These are phyloP conservation scores for Leucosporidium scottii DNA, from an alignment of 768 basidiomycete species.

Conservation along the genomic window DNA sequence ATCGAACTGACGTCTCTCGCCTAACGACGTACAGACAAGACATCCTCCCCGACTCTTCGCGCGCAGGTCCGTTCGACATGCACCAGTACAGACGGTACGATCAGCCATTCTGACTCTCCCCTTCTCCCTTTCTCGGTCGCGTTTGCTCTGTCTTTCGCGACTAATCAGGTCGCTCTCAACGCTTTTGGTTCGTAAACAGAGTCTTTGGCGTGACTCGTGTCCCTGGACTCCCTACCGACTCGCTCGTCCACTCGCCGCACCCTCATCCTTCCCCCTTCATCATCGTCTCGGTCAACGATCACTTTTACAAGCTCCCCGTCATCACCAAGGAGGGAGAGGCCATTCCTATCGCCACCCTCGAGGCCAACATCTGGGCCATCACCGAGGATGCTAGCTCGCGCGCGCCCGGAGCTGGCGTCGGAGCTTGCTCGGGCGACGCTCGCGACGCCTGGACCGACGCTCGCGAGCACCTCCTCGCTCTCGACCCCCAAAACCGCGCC, in stretches of 20 bases:
- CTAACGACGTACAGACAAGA: slow-evolving; percentile 51
- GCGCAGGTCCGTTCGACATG: slow-evolving; percentile 57
- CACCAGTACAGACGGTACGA: slow-evolving; percentile 44
- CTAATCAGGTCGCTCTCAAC: slow-evolving; percentile 32
- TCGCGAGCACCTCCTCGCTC: slow-evolving; percentile 57
- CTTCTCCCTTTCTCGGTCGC: neutral
- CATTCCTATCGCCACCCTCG: slow-evolving; percentile 49
- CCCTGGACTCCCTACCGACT: slow-evolving; percentile 62
- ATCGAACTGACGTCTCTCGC: neutral
- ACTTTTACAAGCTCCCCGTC: slow-evolving; percentile 69
- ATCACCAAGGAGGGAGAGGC: slow-evolving; percentile 50
- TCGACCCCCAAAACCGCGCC: slow-evolving; percentile 61
- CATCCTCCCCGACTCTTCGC: slow-evolving; percentile 61
- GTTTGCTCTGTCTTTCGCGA: neutral
- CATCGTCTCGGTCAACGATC: slow-evolving; percentile 65
- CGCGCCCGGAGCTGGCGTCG: slow-evolving; percentile 48
- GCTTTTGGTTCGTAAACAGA: slow-evolving; percentile 38
- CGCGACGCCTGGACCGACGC: slow-evolving; percentile 77
- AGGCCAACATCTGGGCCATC: slow-evolving; percentile 47
- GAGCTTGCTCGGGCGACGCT: slow-evolving; percentile 68
- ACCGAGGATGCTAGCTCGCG: slow-evolving; percentile 57
- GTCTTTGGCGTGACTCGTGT: slow-evolving; percentile 70
- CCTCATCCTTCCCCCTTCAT: slow-evolving; percentile 51
- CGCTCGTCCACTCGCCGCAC: slow-evolving; percentile 51
- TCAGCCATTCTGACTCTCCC: slow-evolving; percentile 7